A percentile compares a stretch with the other conserved stretches of the same genome.
Evolutionary conservation across 2,329 filamentous ascomycete genomes (phyloP).

Genomic region (Talaromyces sp.): DNA sequence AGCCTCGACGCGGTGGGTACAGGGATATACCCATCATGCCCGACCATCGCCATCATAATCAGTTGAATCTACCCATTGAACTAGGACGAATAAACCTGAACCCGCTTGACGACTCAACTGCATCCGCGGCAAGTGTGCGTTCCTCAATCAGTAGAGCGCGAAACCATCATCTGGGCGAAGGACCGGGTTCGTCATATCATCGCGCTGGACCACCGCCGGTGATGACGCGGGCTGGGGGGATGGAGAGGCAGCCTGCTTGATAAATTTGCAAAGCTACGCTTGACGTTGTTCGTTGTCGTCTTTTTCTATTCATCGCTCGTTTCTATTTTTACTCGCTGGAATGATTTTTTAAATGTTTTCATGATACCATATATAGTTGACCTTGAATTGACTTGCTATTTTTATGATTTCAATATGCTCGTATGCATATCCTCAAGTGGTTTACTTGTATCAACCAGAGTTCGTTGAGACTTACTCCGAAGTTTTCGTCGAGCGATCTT

Average conservation of each 20-base stretch:
- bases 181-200: constrained; percentile 27
- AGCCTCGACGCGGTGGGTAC: background rate
- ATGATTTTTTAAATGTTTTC: background rate
- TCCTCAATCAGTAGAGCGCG: constrained; percentile 19
- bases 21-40: constrained; percentile 23
- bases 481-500: too few species aligned
- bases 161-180: constrained; percentile 21
- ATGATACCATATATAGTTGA: constrained; percentile 2
- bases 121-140: constrained; percentile 1
- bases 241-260: constrained; percentile 39
- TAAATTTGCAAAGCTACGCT: background rate
- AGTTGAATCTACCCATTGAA: constrained; percentile 26
- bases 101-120: constrained; percentile 20
- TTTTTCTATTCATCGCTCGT: background rate
- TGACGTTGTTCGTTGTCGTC: background rate
- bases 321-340: background rate
- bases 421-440: background rate
- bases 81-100: constrained; percentile 25
- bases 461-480: too few species aligned
- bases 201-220: constrained; percentile 24
- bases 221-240: constrained; percentile 33
- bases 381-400: background rate
- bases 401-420: background rate
- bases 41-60: constrained; percentile 12
- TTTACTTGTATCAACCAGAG: too few species aligned